phyloP scores from a whole-genome alignment of 2,329 filamentous ascomycete genomes.

The Penicillium capsulatum region DNA sequence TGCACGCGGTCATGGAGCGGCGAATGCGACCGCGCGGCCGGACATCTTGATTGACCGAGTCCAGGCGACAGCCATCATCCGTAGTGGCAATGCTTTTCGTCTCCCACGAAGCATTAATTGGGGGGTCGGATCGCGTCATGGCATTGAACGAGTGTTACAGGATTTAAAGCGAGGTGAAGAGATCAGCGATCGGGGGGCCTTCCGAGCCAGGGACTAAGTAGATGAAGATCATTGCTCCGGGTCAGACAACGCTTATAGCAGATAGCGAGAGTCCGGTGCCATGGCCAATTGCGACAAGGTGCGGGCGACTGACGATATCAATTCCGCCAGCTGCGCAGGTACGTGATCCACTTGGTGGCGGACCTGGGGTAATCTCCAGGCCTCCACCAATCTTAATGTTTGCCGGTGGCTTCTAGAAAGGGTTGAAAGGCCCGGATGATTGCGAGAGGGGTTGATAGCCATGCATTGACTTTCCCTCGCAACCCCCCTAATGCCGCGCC shows the following conservation, averaged over 20 bases:
- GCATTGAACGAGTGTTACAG: conserved; percentile 10
- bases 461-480: conserved; percentile 11
- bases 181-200: conserved; percentile 21
- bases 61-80: conserved; percentile 23
- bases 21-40: conserved; percentile 33
- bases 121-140: conserved; percentile 28
- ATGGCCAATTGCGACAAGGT: conserved; percentile 26
- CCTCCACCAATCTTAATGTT: conserved; percentile 21
- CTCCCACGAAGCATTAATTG: conserved; percentile 27
- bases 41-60: conserved; percentile 23
- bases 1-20: conserved; percentile 37
- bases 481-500: no score
- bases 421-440: conserved; percentile 14
- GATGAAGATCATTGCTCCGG: conserved; percentile 19
- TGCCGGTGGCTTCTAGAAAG: conserved; percentile 22
- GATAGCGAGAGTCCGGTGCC: conserved; percentile 12
- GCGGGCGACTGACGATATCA: conserved; percentile 24
- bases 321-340: conserved; percentile 22
- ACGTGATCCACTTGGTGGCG: conserved; percentile 21
- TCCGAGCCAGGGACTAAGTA: conserved; percentile 15
- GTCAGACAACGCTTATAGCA: conserved; percentile 24
- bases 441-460: conserved; percentile 17
- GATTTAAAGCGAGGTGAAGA: neutral
- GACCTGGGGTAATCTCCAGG: conserved; percentile 31
- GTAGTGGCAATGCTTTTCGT: conserved; percentile 22